These are phyloP conservation scores for Chrysoporthe deuterocubensis DNA, from an alignment of 2,329 filamentous ascomycete species.

Conservation along the genomic window DNA sequence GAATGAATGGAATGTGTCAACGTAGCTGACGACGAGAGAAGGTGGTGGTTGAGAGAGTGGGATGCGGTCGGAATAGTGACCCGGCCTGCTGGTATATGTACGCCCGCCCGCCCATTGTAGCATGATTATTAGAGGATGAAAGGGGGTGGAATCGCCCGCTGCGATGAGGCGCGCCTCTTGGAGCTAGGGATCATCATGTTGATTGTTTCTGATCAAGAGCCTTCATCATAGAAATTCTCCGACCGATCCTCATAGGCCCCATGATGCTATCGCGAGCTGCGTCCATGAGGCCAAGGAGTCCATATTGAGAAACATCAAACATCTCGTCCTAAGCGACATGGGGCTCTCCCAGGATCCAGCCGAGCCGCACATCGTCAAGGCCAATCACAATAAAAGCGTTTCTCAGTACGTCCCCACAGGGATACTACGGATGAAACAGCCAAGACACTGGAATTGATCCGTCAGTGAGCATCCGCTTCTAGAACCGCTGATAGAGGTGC, in stretches of 20 bases:
- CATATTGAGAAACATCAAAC: slow-evolving; percentile 28
- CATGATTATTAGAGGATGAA: slow-evolving; percentile 5
- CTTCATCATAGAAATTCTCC: slow-evolving; percentile 15
- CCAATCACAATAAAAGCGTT: slow-evolving; percentile 21
- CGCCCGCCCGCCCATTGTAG: not conserved
- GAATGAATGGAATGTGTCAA: slow-evolving; percentile 29
- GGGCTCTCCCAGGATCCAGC: slow-evolving; percentile 14
- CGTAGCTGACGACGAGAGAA: slow-evolving; percentile 15
- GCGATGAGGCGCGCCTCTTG: not conserved
- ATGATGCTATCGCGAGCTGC: slow-evolving; percentile 22
- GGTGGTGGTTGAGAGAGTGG: slow-evolving; percentile 3
- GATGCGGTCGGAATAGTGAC: slow-evolving; percentile 4
- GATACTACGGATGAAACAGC: slow-evolving; percentile 28
- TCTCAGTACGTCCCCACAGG: slow-evolving; percentile 10
- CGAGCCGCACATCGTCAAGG: slow-evolving; percentile 25
- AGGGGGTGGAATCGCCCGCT: slow-evolving; percentile 7
- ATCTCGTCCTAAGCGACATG: slow-evolving; percentile 18
- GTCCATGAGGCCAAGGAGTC: slow-evolving; percentile 16
- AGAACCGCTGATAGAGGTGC: not conserved
- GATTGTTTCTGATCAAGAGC: slow-evolving; percentile 19
- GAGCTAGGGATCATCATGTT: not conserved
- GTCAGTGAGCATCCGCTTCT: slow-evolving; percentile 6
- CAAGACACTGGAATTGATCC: slow-evolving; percentile 26
- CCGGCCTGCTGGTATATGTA: slow-evolving; percentile 23
- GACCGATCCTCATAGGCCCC: slow-evolving; percentile 13